Base-by-base conservation (phyloP, 169 alveolate genomes). In the Cryptosporidium tyzzeri region DNA sequence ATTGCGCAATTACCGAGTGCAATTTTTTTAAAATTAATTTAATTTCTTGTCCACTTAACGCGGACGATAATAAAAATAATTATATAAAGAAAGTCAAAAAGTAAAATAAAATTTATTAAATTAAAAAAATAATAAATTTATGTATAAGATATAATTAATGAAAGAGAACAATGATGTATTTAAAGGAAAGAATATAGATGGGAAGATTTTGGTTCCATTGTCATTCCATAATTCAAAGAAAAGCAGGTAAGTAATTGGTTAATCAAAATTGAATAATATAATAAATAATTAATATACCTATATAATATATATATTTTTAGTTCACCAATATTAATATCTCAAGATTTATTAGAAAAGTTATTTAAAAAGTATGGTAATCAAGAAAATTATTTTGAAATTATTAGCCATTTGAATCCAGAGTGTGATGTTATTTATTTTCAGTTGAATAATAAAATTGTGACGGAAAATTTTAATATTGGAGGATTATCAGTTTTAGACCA, bases 211-310 rank as follows among this genome's bases (percentile, higher is more conserved):
- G 6, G 67, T 65, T 80, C 89, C 74, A 21, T 65, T 80, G 4
- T 62, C 89, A 62, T 80, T 80, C n/a, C 89, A 80, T n/a, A 67
- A 62, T 44, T n/a, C 73, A 39, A 80, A 80, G 68, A 80, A 80
- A 41, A 45, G 62, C 39, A 70, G 89, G 89, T 80, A 65, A 44
- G 89, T 62, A 5, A 33, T 33, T 71, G 5, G 16, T 16, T 16
- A 2, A 26, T 29, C 23, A 16, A 29, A 16, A 14, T 29, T 23
- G n/a, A 45, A n/a, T 23, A 29, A 50, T 23, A 21, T 3, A 8
- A 8, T 51, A n/a, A 29, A 29, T 29, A 33, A 23, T 53, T 26
- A 16, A 35, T 9, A 35, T 69, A 26, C 3, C 14, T 31, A 41
- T 41, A 41, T 41, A 8, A 41, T 41, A 41, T 41, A 41, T 41